Evolutionary conservation across 2,329 filamentous ascomycete species (phyloP), one percentile per base, ranked within the genome.

Genomic region (Neurospora sp.): DNA sequence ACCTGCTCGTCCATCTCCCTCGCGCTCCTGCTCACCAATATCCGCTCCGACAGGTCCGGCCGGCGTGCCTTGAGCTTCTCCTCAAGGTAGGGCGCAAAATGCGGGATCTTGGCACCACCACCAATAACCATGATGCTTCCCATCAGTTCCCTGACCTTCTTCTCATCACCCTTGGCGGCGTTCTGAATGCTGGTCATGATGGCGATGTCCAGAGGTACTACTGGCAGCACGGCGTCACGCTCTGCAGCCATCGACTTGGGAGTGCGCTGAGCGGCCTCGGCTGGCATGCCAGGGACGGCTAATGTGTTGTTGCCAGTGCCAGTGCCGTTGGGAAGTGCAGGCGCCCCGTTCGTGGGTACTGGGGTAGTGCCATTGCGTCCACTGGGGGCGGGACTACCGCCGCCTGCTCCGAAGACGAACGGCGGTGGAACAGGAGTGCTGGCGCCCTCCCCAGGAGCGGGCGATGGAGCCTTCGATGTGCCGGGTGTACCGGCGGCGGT

Each of bases 1-100:
- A 98, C 94, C 81, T 97, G 93, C 71, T 96, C 93, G 80, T 99
- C 96, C 83, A 99, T 91, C 76, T 99, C 96, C 76, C 95, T 86
- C 0, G 96, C 96, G 85, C 85, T 96, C 71, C 85, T 83, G 72
- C 87, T 88, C 68, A 90, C 88, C 33, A 89, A 80, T 72, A 90
- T 88, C 71, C 84, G 83, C 39, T 90, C 88, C 23, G 80, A 80
- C 65, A 90, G 80, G 73, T 90, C 88, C 4, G 87, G 87, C 62
- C 87, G 81, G 67, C 90, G 84, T 72, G 86, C 85, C 76, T 92
- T 89, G 67, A 98, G 85, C 75, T 89, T 87, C 77, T 95, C 91
- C 81, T 99, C 96, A 2, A 99, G 85, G 72, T 92, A 92, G 2
- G 89, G 86, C 28, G 92, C 90, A 76, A 99, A 91, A 6, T 92